phyloP scores from a whole-genome alignment of 2,329 filamentous ascomycete species.

The Colletotrichum sp. region DNA sequence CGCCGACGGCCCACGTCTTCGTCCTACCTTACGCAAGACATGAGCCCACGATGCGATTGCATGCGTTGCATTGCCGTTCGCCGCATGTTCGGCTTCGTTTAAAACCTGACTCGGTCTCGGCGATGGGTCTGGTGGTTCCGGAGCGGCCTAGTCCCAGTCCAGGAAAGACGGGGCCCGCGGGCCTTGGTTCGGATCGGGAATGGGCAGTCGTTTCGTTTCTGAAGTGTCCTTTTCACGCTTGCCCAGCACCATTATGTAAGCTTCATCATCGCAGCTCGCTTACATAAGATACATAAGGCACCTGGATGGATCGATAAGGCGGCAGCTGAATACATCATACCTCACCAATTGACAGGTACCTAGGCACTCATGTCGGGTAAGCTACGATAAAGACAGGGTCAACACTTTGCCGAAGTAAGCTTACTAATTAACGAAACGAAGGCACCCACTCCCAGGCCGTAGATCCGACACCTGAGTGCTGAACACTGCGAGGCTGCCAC shows the following conservation, averaged over 20 bases:
- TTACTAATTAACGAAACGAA: neutral
- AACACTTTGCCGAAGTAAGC: neutral
- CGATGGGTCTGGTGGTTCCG: constrained; percentile 5
- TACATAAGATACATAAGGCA: neutral
- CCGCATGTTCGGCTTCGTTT: constrained; percentile 5
- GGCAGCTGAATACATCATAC: neutral
- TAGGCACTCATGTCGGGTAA: neutral
- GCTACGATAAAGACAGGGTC: neutral
- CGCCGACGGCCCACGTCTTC: constrained; percentile 1
- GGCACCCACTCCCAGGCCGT: neutral
- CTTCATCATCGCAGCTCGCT: neutral
- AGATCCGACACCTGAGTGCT: neutral
- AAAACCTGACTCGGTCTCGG: constrained; percentile 18
- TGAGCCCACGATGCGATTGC: neutral
- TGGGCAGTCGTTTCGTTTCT: neutral
- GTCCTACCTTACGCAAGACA: constrained; percentile 7
- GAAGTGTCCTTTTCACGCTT: neutral
- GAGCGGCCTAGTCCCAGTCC: constrained; percentile 13
- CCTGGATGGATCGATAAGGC: neutral
- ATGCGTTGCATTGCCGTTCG: neutral
- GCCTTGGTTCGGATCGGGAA: neutral
- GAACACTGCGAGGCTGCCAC: neutral
- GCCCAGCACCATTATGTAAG: neutral
- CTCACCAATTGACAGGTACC: neutral
- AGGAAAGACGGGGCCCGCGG: constrained; percentile 7